These are phyloP conservation scores for Suhomyces coccinellae DNA, from an alignment of 1,139 yeast species.

Conservation along the genomic window DNA sequence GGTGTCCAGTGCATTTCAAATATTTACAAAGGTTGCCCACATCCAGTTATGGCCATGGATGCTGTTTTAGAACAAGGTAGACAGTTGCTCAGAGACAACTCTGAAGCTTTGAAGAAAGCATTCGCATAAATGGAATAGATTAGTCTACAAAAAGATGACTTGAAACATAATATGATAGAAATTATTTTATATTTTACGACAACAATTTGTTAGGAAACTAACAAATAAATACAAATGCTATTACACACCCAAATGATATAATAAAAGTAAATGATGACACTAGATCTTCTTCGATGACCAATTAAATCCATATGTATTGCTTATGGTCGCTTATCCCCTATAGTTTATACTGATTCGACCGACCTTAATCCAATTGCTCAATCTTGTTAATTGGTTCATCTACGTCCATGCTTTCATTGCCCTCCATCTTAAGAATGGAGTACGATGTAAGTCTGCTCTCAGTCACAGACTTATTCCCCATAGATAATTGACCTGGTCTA, in stretches of 20 bases:
- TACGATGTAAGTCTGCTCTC: constrained; percentile 28
- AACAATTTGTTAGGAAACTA: not conserved
- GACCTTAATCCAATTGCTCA: constrained; percentile 15
- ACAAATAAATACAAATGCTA: not conserved
- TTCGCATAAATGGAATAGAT: constrained; percentile 9
- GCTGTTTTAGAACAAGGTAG: constrained; percentile 42
- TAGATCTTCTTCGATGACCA: not conserved
- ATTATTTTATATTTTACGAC: too few relatives aligned
- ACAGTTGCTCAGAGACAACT: constrained; percentile 32
- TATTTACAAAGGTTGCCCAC: constrained; percentile 48
- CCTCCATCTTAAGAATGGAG: constrained; percentile 10
- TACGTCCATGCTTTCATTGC: constrained; percentile 17
- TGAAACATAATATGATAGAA: too few relatives aligned
- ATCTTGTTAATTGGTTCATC: constrained; percentile 17
- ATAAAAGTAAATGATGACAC: not conserved
- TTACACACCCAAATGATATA: not conserved
- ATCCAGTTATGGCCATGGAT: constrained; percentile 52
- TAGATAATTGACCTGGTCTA: constrained; percentile 37
- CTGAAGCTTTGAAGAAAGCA: constrained; percentile 29
- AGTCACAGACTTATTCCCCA: constrained; percentile 35
- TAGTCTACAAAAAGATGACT: not conserved
- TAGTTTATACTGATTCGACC: not conserved
- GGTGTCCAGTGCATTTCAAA: constrained; percentile 37
- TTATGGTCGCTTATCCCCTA: too few relatives aligned
- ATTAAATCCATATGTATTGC: too few relatives aligned